Evolutionary conservation across 139 green algal genomes (phyloP).

Genomic region (Dunaliella primolecta): DNA sequence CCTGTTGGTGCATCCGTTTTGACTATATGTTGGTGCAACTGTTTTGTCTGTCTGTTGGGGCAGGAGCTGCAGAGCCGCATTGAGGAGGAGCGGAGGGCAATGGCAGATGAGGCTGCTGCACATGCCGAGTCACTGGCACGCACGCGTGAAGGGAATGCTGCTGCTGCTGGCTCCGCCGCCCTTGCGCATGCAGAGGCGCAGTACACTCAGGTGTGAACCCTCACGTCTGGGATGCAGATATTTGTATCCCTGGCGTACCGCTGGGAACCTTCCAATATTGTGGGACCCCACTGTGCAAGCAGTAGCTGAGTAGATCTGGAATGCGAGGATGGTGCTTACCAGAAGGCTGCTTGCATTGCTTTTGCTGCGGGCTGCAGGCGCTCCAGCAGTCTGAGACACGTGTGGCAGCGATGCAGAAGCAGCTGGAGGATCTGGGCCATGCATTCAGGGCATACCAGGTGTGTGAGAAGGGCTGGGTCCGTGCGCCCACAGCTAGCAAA

Average conservation of each 20-base stretch:
- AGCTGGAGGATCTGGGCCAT: conserved; percentile 26
- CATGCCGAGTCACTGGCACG: conserved; percentile 5
- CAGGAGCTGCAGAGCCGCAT: conserved; percentile 26
- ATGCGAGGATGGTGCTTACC: background rate
- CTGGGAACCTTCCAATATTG: no score
- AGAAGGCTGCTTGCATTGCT: no score
- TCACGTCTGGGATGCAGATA: no score
- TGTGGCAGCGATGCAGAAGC: conserved; percentile 10
- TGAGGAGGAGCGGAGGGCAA: conserved; percentile 18
- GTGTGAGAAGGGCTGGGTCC: no score
- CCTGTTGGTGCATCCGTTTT: no score
- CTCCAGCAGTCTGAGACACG: conserved; percentile 8
- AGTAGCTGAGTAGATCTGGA: background rate
- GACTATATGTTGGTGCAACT: no score
- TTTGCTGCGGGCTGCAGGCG: no score
- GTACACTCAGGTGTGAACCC: no score
- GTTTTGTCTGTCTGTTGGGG: no score
- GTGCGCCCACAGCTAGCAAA: no score
- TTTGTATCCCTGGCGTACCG: no score
- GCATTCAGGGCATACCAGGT: conserved; percentile 27
- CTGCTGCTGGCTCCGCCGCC: background rate
- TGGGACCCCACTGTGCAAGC: background rate
- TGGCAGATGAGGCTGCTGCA: conserved; percentile 13
- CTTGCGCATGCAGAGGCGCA: conserved; percentile 10
- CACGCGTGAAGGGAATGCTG: background rate